Evolutionary conservation across 306 rosid species (phyloP), one percentile per base, ranked within the genome.

Genomic region (Quercus bicolor): DNA sequence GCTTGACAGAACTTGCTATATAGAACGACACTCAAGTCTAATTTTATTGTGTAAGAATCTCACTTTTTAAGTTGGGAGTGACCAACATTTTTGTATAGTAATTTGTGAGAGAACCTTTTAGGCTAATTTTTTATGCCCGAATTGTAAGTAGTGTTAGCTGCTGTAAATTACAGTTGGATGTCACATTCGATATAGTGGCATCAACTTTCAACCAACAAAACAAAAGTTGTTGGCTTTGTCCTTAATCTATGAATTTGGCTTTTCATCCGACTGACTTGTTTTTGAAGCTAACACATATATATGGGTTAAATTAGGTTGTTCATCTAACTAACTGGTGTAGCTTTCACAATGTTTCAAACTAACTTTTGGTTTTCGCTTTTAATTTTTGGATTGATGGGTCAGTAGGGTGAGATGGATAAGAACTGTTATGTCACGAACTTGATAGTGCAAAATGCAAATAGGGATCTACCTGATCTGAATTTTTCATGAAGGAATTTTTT

Each of bases 361-460:
- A 23, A 66, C 69, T 43, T 40, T 23, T 10, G 37, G 16, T 24
- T 33, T 43, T 40, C 21, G 2, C 53, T 43, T 34, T 37, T 3
- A 53, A 10, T 6, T 28, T 26, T 40, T 52, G 33, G 68, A 43
- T 77, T 20, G 80, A 75, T 82, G 70, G 81, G 55, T 77, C 86
- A 72, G 24, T 69, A 56, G 79, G 69, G 16, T 45, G 40, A 56
- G 13, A 34, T 23, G 6, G 68, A 43, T 26, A 2, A 23, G 21
- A 24, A 45, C 40, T 16, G 31, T 33, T 57, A 15, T 82, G 16
- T 64, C 34, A 48, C 72, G 14, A 66, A 33, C 72, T 73, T 2
- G 56, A 60, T 56, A 15, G 8, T 6, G 31, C 68, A 68, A 56
- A 14, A 4, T 6, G 21, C 73, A 68, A 56, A 24, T 1, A 56